Base-by-base conservation (phyloP, 306 rosid genomes). In the Rosa multiflora region DNA sequence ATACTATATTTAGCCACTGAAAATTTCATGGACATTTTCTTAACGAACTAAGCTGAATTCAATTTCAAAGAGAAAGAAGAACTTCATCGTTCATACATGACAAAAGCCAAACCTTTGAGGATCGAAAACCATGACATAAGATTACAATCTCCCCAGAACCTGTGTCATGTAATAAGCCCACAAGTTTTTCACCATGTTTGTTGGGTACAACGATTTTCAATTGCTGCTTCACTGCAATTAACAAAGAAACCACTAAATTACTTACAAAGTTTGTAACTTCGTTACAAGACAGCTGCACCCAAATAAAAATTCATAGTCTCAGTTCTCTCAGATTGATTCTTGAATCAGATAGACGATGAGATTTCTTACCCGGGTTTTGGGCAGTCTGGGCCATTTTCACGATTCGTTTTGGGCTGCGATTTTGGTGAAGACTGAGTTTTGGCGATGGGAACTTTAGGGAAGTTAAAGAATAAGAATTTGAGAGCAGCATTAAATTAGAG, bases 141-240 rank as follows among this genome's bases (percentile, higher is more conserved):
- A 94, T 80, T 32, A 91, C 91, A 83, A 91, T 73, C 68, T 90
- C 90, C 35, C 46, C 39, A 77, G 89, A 85, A 79, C 89, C 91
- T 82, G 91, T 75, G 74, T 94, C 96, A 76, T 94, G 96, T 59
- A 91, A 78, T 10, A 94, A 59, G 66, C 98, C 97, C 58, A 90
- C 96, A 37, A 91, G 87, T 23, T 90, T 90, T 74, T 83, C 88
- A 39, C 89, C 93, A 72, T 81, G 42, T 69, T 90, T 91, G 86
- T 89, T 89, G 49, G 88, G 81, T 77, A 91, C 81, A 64, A 79
- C 64, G 67, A 94, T 80, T 76, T 52, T 94, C 74, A 77, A 70
- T 76, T 79, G 90, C 74, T 63, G 79, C 11, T 55, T 52, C 80
- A 80, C 97, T 88, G 82, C 67, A 69, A 69, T 49, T 70, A 55